Base-by-base conservation (phyloP, 2,329 filamentous ascomycete species). In the Mollisia scopiformis region DNA sequence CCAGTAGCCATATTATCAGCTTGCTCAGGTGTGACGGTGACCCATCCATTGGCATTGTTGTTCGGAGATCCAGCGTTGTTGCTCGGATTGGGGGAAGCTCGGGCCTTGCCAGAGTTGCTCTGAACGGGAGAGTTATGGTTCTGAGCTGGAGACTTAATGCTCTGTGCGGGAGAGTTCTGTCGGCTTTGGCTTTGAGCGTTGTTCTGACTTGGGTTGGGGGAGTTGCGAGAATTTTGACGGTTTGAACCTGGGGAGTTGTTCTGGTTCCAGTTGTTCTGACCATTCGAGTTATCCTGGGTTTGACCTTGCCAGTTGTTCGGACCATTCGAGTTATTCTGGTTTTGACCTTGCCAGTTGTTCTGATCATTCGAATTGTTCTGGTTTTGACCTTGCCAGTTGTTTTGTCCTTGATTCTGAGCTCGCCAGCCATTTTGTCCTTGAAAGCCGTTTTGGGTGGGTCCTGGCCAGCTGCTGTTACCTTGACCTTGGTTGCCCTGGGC, bases 11-110 rank as follows among this genome's bases (percentile, higher is more conserved):
- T 25, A 27, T 27, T 39, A 30, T 57, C 55, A 28, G 55, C 41
- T 41, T 57, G 25, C 30, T 57, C 37, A n/a, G 55, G 27, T 14
- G 55, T 57, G 16, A 57, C 28, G 31, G 19, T 25, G 16, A 37
- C 2, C 55, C 55, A 57, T 6, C 37, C 21, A 49, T n/a, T n/a
- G 10, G 21, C 23, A 21, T 51, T 21, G 28, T 51, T 51, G 27
- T 25, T 30, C 21, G 49, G 28, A 19, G 47, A 31, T 21, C 16
- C 23, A 11, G 13, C 30, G 7, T 21, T 51, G 23, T 49, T 49
- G 19, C 21, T 30, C 19, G 31, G 49, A 7, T n/a, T 33, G 2
- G 49, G 49, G 7, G 49, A 31, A 31, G 14, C 21, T 5, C 25
- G 43, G 16, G 43, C 6, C 6, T 14, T 47, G 6, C 43, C 43